phyloP scores from a whole-genome alignment of 2,329 filamentous ascomycete species.

The Fusarium phyllophilum region DNA sequence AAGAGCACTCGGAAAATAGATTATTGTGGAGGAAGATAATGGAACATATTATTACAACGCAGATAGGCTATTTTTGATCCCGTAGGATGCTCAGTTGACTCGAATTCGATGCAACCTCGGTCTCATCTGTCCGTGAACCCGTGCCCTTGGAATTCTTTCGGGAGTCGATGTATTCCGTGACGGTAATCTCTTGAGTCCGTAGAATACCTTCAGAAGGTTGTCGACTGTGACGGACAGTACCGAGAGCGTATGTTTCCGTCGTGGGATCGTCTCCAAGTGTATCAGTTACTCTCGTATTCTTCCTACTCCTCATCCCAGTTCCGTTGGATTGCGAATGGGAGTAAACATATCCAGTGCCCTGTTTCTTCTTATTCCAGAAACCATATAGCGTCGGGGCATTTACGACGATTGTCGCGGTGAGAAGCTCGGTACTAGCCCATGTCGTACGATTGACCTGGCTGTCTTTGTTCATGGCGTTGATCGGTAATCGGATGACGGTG shows the following conservation, averaged over 20 bases:
- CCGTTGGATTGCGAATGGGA: background rate
- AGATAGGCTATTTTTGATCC: background rate
- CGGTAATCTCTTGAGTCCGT: background rate
- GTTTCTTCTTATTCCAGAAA: slow-evolving; percentile 44
- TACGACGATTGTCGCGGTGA: slow-evolving; percentile 48
- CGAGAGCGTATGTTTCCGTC: background rate
- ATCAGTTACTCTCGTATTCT: background rate
- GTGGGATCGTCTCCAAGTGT: background rate
- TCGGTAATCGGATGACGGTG: slow-evolving; percentile 52
- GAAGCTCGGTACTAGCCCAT: slow-evolving; percentile 53
- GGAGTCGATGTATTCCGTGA: background rate
- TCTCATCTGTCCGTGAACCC: background rate
- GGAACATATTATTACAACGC: no score
- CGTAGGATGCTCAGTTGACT: background rate
- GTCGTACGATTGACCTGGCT: slow-evolving; percentile 50
- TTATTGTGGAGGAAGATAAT: background rate
- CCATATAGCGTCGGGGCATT: slow-evolving; percentile 52
- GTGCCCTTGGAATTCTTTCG: background rate
- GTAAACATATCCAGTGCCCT: background rate
- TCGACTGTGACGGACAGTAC: background rate
- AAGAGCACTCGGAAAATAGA: background rate
- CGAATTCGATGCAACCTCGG: background rate
- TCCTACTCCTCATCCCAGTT: background rate
- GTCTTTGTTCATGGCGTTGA: slow-evolving; percentile 49
- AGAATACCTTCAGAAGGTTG: background rate